Evolutionary conservation across 2,329 filamentous ascomycete genomes (phyloP).

Genomic region (Talaromyces sp.): DNA sequence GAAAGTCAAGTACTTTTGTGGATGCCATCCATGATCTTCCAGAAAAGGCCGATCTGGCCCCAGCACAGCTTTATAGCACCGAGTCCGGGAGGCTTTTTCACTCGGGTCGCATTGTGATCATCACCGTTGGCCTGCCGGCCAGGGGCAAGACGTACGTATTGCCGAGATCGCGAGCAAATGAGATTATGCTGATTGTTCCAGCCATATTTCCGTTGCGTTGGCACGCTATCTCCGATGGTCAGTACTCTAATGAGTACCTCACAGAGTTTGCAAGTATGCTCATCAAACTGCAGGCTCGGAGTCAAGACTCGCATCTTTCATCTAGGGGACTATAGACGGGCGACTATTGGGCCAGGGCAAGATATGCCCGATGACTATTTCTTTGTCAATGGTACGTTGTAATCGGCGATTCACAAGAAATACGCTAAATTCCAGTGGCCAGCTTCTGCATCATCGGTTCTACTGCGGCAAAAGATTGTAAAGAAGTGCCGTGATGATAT

Average conservation of each 20-base stretch:
- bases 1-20: slow-evolving; percentile 92
- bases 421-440: slow-evolving; percentile 1
- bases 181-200: slow-evolving; percentile 26
- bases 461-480: slow-evolving; percentile 91
- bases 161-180: neutral
- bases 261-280: neutral
- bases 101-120: slow-evolving; percentile 93
- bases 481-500: slow-evolving; percentile 98
- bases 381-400: slow-evolving; percentile 67
- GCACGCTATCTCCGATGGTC: slow-evolving; percentile 89
- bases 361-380: slow-evolving; percentile 96
- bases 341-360: slow-evolving; percentile 75
- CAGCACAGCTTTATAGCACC: slow-evolving; percentile 95
- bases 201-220: slow-evolving; percentile 91
- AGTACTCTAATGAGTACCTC: slow-evolving; percentile 18
- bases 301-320: slow-evolving; percentile 99
- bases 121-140: slow-evolving; percentile 90
- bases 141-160: slow-evolving; percentile 80
- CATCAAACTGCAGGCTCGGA: slow-evolving; percentile 61
- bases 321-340: slow-evolving; percentile 89
- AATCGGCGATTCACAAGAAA: neutral
- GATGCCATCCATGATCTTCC: slow-evolving; percentile 94
- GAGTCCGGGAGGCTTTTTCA: slow-evolving; percentile 97
- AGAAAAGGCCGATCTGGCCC: slow-evolving; percentile 77
- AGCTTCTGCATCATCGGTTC: slow-evolving; percentile 81